Evolutionary conservation across 2,329 filamentous ascomycete species (phyloP), one percentile per base, ranked within the genome.

Genomic region (Capronia coronata): DNA sequence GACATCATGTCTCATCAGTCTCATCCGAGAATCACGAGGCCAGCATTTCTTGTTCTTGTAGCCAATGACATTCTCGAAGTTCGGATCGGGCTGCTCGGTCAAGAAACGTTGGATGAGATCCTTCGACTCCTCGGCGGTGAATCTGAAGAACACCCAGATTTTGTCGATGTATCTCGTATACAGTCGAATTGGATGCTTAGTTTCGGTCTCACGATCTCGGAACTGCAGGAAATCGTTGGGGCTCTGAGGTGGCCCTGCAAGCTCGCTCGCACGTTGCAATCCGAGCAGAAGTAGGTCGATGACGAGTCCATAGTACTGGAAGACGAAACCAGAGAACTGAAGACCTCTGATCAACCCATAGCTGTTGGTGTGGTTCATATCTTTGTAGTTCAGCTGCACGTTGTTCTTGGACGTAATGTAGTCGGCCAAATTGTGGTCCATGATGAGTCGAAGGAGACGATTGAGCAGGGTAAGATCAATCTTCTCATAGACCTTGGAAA

Each of bases 381-480:
- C 93, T 74, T 98, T 98, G 76, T 98, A 98, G 55, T 94, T 96
- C 56, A 98, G 79, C 67, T 96, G 91, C 10, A 98, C 93, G 64
- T 98, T 98, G 75, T 98, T 98, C 79, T 98, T 98, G 30, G 91
- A 89, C 1, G 91, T 96, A 64, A 98, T 98, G 71, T 98, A 98
- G 68, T 98, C 94, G 3, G 93, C 93, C 71, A 98, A 71, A 67
- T 98, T 98, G 76, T 98, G 93, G 63, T 98, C 94, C 94, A 98
- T 98, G 67, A 98, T 96, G 59, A 98, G 72, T 41, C 93, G 81
- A 43, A 98, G 76, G 25, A 98, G 77, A 51, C 91, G 87, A 71
- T 98, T 98, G 60, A 98, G 79, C 49, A 98, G 75, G 0, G 93
- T 98, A 55, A 98, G 73, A 72, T 98, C 93, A 55, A 98, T 95